Conservation (phyloP, 345 rosid genomes). For the Clausena lansium region DNA sequence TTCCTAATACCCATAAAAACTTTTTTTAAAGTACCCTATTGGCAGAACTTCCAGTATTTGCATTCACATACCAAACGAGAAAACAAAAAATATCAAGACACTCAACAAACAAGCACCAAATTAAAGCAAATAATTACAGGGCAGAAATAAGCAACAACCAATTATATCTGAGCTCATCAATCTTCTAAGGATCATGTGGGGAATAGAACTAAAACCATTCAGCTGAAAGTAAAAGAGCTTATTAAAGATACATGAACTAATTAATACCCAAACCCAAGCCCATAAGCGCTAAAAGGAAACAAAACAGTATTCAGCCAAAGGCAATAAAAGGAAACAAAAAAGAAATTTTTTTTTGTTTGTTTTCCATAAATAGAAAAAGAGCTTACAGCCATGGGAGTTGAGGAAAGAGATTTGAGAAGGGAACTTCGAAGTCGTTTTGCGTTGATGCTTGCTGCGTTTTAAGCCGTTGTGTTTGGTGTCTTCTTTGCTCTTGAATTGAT, state of each 20-base stretch:
- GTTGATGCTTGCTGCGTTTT: background rate
- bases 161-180: background rate
- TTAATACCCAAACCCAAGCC: background rate
- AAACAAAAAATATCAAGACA: background rate
- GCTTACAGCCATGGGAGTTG: constrained; percentile 17
- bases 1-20: background rate
- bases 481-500: background rate
- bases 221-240: background rate
- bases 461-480: background rate
- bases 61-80: background rate
- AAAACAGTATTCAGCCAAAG: too few relatives aligned
- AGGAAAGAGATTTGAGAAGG: background rate
- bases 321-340: too few relatives aligned
- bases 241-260: background rate
- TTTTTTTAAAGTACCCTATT: background rate
- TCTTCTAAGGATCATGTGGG: background rate
- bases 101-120: background rate
- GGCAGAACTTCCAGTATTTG: constrained; percentile 2
- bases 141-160: background rate
- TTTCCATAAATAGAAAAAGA: background rate
- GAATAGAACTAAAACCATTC: background rate
- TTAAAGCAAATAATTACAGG: background rate
- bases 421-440: background rate
- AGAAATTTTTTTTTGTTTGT: too few relatives aligned
- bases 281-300: background rate